Base-by-base conservation (phyloP, 2,329 filamentous ascomycete species). In the Falciphora oryzae region DNA sequence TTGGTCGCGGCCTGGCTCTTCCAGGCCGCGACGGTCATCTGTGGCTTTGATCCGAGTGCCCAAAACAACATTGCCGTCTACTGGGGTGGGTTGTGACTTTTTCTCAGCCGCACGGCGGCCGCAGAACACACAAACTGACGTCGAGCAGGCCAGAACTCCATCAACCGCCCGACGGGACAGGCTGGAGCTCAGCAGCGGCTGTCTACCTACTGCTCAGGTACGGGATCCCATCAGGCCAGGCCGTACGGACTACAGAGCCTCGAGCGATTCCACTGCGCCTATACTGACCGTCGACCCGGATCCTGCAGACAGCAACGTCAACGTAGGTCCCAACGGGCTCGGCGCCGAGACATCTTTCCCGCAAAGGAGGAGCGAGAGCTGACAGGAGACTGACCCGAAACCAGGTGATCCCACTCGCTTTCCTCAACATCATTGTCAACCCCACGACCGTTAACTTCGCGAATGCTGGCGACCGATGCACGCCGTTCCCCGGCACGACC, bases 341-440 rank as follows among this genome's bases (percentile, higher is more conserved):
- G 29, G 29, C 29, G 5, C 4, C 31, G 7, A 32, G 31, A 32
- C 5, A 29, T 4, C 27, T 16, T 27, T 14, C 35, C 25, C 22
- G 29, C 16, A 5, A 29, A 22, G 8, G 11, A 38, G 14, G 4
- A 29, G 53, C 27, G 59, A 25, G 4, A 8, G 14, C 35, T 38
- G 35, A 38, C 64, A 56, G 65, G 13, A 57, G 63, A 60, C 65
- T 73, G 57, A 72, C 16, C 57, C 14, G 38, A 25, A 13, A 27
- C 31, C 65, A 86, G 80, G 82, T 89, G 65, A 86, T 91, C 63
- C 83, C 85, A 1, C 70, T 91, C 62, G 82, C 87, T 1, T 91
- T 91, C 71, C 70, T 90, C 65, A 81, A 82, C 62, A 79, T 78
- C 61, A 82, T 91, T 67, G 81, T 78, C 59, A 81, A 80, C 22